Evolutionary conservation across 768 basidiomycete species (phyloP), one percentile per base, ranked within the genome.

Genomic region (Pisolithus tinctorius): DNA sequence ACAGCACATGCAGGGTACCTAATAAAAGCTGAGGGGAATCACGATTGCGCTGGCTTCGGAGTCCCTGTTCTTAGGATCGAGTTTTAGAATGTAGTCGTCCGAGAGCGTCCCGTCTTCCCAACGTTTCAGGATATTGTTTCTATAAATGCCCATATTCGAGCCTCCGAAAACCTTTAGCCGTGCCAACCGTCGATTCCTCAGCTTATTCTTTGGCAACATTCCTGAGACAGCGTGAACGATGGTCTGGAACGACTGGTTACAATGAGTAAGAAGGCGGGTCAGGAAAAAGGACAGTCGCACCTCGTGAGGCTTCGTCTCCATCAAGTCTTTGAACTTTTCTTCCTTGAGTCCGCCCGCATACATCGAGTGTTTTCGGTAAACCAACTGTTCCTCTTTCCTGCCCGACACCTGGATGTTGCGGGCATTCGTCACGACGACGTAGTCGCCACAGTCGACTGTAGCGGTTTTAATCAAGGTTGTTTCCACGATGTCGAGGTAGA

Each of bases 141-240:
- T 80, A 54, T 91, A 78, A 11, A 84, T 81, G 23, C 88, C 88
- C 76, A 86, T 84, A 55, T 88, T 80, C 47, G 82, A 71, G 9
- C 80, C 88, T 38, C 88, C 81, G 62, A 94, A 98, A 57, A 98
- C 88, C 55, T 88, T 86, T 45, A 99, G 75, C 50, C 96, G 75
- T 52, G 89, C 91, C 45, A 99, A 69, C 34, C 96, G 80, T 43
- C 89, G 78, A 44, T 95, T 89, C 25, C 96, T 82, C 54, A 96
- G 82, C 56, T 88, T 94, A 75, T 99, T 99, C 72, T 98, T 99
- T 31, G 95, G 96, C 49, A 99, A 76, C 96, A 99, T 99, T 60
- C 95, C 92, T 10, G 95, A 88, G 4, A 99, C 96, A 4, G 96
- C 96, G 57, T 91, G 82, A 11, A 92, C 84, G 52, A 99, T 92